Conservation (phyloP, 345 rosid genomes). For the Citrus inodora region DNA sequence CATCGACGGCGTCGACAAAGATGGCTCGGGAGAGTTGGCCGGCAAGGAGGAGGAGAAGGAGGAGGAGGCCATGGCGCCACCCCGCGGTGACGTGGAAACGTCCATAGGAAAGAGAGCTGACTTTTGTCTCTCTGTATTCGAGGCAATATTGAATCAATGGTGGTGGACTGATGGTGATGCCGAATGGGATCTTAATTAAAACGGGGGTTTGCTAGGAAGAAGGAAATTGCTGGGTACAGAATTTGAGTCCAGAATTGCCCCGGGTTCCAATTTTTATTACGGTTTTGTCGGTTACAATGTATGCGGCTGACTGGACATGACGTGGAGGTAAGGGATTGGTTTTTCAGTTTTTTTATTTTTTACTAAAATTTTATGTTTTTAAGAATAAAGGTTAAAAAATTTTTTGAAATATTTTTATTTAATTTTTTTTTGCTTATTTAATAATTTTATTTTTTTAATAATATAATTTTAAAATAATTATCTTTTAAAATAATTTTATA, state of each 20-base stretch:
- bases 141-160: background rate
- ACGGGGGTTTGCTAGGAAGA: background rate
- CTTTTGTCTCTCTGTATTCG: slow-evolving; percentile 7
- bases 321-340: slow-evolving; percentile 7
- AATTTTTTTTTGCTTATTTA: too few species aligned
- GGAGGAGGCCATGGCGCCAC: slow-evolving; percentile 20
- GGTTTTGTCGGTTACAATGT: background rate
- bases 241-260: background rate
- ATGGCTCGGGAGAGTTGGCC: slow-evolving; percentile 2
- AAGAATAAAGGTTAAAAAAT: fast-evolving
- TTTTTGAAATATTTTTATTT: too few species aligned
- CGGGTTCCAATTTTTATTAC: background rate
- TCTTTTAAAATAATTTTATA: too few species aligned
- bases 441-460: too few species aligned
- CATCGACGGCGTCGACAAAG: slow-evolving; percentile 19
- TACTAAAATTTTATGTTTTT: too few species aligned
- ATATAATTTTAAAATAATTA: too few species aligned
- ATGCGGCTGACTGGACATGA: background rate
- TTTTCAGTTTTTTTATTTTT: too few species aligned
- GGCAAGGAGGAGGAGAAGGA: slow-evolving; percentile 10
- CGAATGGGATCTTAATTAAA: background rate
- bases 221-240: background rate
- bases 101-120: slow-evolving; percentile 23
- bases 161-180: background rate
- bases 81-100: slow-evolving; percentile 28